phyloP scores from a whole-genome alignment of 176 grass and related monocot genomes.

The Dendrocalamus sinicus region DNA sequence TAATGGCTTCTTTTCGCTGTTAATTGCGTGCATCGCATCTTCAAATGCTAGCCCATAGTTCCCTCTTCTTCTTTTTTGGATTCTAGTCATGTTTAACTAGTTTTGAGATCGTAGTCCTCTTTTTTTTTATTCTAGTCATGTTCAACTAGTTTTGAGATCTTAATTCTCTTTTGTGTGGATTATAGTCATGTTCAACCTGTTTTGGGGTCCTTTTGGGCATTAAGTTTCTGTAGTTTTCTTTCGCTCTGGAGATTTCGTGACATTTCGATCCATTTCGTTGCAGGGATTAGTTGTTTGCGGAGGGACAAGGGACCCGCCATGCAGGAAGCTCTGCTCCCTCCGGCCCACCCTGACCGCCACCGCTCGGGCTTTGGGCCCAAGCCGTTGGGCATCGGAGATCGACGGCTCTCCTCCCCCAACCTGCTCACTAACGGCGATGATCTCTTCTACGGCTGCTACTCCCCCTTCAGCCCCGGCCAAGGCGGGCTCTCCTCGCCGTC shows the following conservation, averaged over 20 bases:
- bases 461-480: conserved; percentile 31
- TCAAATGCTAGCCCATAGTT: neutral
- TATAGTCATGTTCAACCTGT: neutral
- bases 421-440: conserved; percentile 46
- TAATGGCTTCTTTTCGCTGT: neutral
- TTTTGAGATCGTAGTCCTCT: neutral
- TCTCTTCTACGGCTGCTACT: conserved; percentile 55
- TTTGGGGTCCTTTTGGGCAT: neutral
- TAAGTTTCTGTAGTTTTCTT: neutral
- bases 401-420: conserved; percentile 37
- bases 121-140: no score
- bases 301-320: conserved; percentile 44
- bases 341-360: conserved; percentile 52
- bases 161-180: neutral
- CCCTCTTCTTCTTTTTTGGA: neutral
- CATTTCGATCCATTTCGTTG: conserved; percentile 42
- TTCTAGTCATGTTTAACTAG: neutral
- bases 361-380: conserved; percentile 47
- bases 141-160: no score
- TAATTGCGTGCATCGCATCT: neutral
- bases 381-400: conserved; percentile 42
- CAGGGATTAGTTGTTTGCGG: conserved; percentile 31
- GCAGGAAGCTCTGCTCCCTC: conserved; percentile 58
- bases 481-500: conserved; percentile 11
- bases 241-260: neutral